Conservation (phyloP, 2,329 filamentous ascomycete genomes). For the Magnaporthales sp. region DNA sequence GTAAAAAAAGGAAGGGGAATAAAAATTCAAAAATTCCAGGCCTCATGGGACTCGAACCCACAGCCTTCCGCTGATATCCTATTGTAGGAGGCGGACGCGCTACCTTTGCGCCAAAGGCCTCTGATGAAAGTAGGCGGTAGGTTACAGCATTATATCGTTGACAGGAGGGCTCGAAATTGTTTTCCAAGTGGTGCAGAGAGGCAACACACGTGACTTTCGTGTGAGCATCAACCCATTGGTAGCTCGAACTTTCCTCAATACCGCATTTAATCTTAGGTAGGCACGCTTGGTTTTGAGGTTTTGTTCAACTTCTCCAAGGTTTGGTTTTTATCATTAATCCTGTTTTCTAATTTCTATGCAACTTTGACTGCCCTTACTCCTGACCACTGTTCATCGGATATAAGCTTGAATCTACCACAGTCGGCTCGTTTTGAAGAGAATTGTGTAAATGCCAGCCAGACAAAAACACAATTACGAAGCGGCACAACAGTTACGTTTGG, state of each 20-base stretch:
- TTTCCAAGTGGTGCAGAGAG: too few relatives aligned
- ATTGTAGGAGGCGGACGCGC: slow-evolving; percentile 2
- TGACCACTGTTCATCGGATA: background rate
- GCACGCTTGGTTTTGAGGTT: too few relatives aligned
- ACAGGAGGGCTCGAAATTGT: too few relatives aligned
- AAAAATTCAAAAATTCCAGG: background rate
- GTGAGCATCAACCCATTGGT: too few relatives aligned
- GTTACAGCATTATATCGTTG: background rate
- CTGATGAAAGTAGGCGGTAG: background rate
- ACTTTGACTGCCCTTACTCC: background rate
- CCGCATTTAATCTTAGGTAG: too few relatives aligned
- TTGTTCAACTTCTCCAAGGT: too few relatives aligned
- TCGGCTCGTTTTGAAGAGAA: background rate
- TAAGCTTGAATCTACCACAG: background rate
- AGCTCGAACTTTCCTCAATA: too few relatives aligned
- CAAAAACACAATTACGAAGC: background rate
- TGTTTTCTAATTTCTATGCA: background rate
- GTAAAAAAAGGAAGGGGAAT: background rate
- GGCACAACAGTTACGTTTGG: background rate
- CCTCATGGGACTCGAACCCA: background rate
- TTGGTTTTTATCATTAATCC: too few relatives aligned
- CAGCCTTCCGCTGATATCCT: background rate
- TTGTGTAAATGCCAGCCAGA: background rate
- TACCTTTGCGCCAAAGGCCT: slow-evolving; percentile 5
- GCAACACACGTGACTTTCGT: too few relatives aligned